Base-by-base conservation (phyloP, 2,329 filamentous ascomycete genomes). In the Aspergillus melleus region DNA sequence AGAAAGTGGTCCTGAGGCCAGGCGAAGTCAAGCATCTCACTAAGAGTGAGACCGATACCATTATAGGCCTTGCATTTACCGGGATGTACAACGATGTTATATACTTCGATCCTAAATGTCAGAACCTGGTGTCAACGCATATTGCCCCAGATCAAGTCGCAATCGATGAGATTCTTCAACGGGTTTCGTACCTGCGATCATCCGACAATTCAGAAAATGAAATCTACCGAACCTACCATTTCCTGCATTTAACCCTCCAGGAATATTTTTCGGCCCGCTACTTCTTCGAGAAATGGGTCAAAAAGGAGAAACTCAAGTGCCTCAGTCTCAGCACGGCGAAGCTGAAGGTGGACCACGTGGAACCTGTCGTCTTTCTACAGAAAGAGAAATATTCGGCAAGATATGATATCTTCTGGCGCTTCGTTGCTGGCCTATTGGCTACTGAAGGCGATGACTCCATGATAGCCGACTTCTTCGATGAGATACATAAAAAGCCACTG, bases 331-430 rank as follows among this genome's bases (percentile, higher is more conserved):
- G 20, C 24, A 26, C 14, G 0, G 14, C 10, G 39, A 42, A 10
- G 14, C 6, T 24, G 4, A 14, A 19, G 19, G 22, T 8, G 12
- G 20, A 39, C 24, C 6, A 3, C 24, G n/a, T 46, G 9, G 11
- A 51, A 57, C 42, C 59, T 2, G 32, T 57, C 52, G 29, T 57
- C 3, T 78, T 77, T 57, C 64, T 80, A 30, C 62, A 56, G 29
- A 49, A 68, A 54, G 24, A 77, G 11, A 80, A 81, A 62, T 81
- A 80, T 62, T 66, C 66, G 29, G 36, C 64, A 22, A 72, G 72
- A 32, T 80, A 77, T 61, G 70, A 79, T 55, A 70, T 80, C 3
- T 61, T 80, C 2, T 80, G 77, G 78, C 72, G 77, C 19, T 80
- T 80, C 67, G 73, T 77, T 36, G 61, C 72, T 4, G 77, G 78